Conservation (phyloP, 352 stramenopile genomes). For the Pythium volutum region DNA sequence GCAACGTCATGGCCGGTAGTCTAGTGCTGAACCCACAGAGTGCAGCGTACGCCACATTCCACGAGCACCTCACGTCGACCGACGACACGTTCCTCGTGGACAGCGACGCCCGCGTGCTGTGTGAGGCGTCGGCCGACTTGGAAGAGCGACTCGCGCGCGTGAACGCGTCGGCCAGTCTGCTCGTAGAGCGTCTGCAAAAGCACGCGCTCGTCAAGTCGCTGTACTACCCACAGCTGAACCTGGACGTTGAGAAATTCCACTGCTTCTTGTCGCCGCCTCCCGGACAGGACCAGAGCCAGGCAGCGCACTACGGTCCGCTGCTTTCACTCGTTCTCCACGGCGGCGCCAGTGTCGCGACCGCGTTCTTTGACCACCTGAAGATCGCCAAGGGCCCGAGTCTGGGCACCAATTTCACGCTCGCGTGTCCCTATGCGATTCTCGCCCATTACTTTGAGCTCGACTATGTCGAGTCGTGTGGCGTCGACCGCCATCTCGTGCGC, state of each 20-base stretch:
- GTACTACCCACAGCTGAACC: conserved; percentile 76
- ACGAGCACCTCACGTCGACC: conserved; percentile 26
- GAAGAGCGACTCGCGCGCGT: conserved; percentile 61
- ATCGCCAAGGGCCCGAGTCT: conserved; percentile 88
- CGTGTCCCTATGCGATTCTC: conserved; percentile 91
- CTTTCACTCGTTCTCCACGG: conserved; percentile 86
- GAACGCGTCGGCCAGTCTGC: conserved; percentile 72
- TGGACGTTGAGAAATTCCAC: conserved; percentile 60
- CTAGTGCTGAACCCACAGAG: conserved; percentile 84
- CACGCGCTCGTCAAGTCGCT: conserved; percentile 81
- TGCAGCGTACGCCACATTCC: conserved; percentile 40
- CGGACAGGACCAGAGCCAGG: conserved; percentile 2
- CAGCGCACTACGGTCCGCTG: conserved; percentile 76
- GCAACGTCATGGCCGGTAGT: conserved; percentile 91
- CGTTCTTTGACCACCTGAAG: conserved; percentile 88
- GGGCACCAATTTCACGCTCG: conserved; percentile 93
- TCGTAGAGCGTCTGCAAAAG: conserved; percentile 65
- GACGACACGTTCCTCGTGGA: conserved; percentile 65
- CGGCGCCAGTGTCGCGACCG: conserved; percentile 53
- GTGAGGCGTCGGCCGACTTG: conserved; percentile 65
- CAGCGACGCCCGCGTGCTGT: conserved; percentile 49
- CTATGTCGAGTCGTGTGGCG: conserved; percentile 88
- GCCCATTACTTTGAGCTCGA: conserved; percentile 93
- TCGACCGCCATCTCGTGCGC: conserved; percentile 89
- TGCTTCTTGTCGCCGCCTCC: conserved; percentile 36